These are phyloP conservation scores for Globisporangium alternatum DNA, from an alignment of 352 stramenopile genomes.

Conservation along the genomic window DNA sequence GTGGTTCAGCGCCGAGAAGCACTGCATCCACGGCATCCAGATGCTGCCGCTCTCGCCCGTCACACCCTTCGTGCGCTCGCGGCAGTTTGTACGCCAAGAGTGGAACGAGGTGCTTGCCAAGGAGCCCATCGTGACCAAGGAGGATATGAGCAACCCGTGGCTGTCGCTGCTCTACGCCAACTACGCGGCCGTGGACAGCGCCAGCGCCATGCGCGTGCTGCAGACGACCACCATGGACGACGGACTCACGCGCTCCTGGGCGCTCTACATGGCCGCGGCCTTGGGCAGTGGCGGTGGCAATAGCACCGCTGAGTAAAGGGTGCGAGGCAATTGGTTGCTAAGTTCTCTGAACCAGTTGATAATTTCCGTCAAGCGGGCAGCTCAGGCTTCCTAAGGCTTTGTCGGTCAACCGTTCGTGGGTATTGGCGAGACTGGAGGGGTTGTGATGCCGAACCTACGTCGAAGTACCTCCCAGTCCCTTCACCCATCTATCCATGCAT, in stretches of 20 bases:
- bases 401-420: too few species aligned
- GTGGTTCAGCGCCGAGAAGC: conserved; percentile 63
- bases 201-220: conserved; percentile 45
- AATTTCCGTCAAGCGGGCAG: too few species aligned
- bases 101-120: background rate
- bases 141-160: conserved; percentile 44
- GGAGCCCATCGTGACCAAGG: background rate
- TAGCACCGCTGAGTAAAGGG: background rate
- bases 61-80: conserved; percentile 19
- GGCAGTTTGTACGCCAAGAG: conserved; percentile 27
- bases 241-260: conserved; percentile 65
- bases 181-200: conserved; percentile 58
- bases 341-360: too few species aligned
- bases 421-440: too few species aligned
- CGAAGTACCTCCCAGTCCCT: too few species aligned
- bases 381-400: too few species aligned
- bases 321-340: background rate
- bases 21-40: conserved; percentile 81
- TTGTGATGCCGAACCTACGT: too few species aligned
- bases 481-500: background rate
- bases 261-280: conserved; percentile 60
- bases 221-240: conserved; percentile 63
- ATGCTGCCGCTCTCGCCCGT: conserved; percentile 23
- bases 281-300: background rate
- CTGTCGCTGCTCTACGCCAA: conserved; percentile 72